A percentile compares a stretch with the other conserved stretches of the same genome.
These are phyloP conservation scores for Globisporangium barbulae DNA, from an alignment of 352 stramenopile species.

Conservation along the genomic window DNA sequence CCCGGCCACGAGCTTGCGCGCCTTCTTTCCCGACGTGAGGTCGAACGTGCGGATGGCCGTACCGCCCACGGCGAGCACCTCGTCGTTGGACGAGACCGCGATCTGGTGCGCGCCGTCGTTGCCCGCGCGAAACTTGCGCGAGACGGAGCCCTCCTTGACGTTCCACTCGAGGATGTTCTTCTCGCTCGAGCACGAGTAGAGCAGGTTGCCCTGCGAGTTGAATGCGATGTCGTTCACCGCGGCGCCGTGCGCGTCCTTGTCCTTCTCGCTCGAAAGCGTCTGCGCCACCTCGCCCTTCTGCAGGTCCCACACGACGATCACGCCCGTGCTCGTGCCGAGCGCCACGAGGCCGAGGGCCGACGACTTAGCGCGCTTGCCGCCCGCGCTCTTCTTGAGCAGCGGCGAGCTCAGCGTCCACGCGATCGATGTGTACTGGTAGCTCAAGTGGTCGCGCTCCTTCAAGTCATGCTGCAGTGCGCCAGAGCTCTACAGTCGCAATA, in stretches of 20 bases:
- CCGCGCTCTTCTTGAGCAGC: conserved; percentile 31
- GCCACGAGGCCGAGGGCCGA: conserved; percentile 51
- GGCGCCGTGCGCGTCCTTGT: conserved; percentile 37
- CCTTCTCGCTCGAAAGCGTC: conserved; percentile 47
- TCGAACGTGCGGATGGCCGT: conserved; percentile 73
- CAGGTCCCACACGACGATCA: conserved; percentile 72
- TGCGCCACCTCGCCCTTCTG: conserved; percentile 59
- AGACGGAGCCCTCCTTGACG: conserved; percentile 43
- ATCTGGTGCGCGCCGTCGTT: conserved; percentile 60
- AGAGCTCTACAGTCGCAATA: conserved; percentile 28
- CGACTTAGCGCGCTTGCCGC: conserved; percentile 46
- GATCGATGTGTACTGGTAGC: conserved; percentile 77
- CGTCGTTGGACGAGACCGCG: conserved; percentile 57
- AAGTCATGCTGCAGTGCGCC: conserved; percentile 70
- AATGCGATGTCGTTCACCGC: conserved; percentile 69
- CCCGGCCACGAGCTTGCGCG: conserved; percentile 66
- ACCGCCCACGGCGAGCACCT: conserved; percentile 62
- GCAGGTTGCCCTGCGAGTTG: conserved; percentile 57
- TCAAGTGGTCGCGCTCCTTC: conserved; percentile 81
- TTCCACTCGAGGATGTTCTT: conserved; percentile 83
- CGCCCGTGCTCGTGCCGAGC: conserved; percentile 65
- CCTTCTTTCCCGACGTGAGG: conserved; percentile 75
- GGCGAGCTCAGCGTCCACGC: conserved; percentile 54
- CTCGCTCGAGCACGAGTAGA: conserved; percentile 70
- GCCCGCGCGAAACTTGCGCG: conserved; percentile 60